Conservation (phyloP, 352 stramenopile genomes). For the Globisporangium sylvaticum region DNA sequence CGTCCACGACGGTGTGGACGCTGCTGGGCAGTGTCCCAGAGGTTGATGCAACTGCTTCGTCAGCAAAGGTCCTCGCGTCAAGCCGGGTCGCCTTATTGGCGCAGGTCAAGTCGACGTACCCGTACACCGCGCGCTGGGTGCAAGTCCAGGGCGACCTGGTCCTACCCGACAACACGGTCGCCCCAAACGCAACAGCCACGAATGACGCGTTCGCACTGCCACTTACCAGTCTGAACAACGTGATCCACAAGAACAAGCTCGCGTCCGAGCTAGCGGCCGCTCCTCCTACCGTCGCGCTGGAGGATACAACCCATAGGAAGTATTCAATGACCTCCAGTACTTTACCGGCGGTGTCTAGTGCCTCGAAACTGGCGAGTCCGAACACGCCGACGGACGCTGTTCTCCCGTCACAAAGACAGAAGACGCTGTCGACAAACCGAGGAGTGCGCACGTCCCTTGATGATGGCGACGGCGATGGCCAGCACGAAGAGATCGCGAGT, state of each 20-base stretch:
- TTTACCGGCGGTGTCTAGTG: conserved; percentile 3
- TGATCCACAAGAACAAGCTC: conserved; percentile 47
- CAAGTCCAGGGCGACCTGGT: conserved; percentile 58
- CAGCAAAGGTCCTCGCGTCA: conserved; percentile 45
- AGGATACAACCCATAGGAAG: background rate
- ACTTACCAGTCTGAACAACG: conserved; percentile 47
- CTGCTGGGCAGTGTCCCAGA: conserved; percentile 38
- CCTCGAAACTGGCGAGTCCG: conserved; percentile 7
- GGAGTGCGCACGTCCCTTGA: background rate
- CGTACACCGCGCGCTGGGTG: conserved; percentile 46
- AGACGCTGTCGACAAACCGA: conserved; percentile 10
- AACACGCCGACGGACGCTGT: background rate
- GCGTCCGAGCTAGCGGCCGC: conserved; percentile 35
- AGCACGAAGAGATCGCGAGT: conserved; percentile 12
- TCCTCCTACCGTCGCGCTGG: conserved; percentile 2
- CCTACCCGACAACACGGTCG: conserved; percentile 22
- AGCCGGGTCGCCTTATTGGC: conserved; percentile 33
- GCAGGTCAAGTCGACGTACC: conserved; percentile 53
- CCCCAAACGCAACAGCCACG: conserved; percentile 19
- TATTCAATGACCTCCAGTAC: background rate
- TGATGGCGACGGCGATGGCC: background rate
- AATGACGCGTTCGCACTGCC: conserved; percentile 49
- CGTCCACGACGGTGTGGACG: conserved; percentile 44
- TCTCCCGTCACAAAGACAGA: background rate
- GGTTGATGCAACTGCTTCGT: conserved; percentile 26